These are phyloP conservation scores for Pyrus betulifolia DNA, from an alignment of 306 rosid genomes.

Conservation along the genomic window DNA sequence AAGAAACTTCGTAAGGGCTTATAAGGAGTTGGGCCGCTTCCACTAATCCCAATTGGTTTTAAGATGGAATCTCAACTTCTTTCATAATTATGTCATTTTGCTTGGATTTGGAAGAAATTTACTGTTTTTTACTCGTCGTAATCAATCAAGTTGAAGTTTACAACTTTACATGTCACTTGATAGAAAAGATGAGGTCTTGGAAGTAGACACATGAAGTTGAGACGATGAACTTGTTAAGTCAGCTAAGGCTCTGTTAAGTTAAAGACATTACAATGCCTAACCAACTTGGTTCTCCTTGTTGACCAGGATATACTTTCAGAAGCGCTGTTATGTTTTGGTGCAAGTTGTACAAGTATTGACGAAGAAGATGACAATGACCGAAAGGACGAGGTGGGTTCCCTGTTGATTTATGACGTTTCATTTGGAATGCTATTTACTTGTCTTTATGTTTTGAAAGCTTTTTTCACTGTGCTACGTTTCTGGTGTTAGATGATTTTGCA, in stretches of 20 bases:
- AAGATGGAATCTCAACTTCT: too few species aligned
- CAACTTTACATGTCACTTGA: neutral
- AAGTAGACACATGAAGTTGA: neutral
- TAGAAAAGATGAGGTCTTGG: neutral
- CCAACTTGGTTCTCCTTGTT: constrained; percentile 18
- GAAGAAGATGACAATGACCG: constrained; percentile 33
- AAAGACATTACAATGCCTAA: neutral
- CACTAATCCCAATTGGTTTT: too few species aligned
- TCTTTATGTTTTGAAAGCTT: neutral
- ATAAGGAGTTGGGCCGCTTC: too few species aligned
- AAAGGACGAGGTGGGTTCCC: constrained; percentile 41
- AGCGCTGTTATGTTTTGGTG: constrained; percentile 86
- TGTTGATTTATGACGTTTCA: neutral
- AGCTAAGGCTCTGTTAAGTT: neutral
- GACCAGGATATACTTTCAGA: constrained; percentile 71
- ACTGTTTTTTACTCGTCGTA: neutral
- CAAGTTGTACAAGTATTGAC: constrained; percentile 57
- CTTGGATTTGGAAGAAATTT: neutral
- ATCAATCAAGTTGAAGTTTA: neutral
- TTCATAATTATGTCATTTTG: neutral
- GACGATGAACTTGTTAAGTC: neutral
- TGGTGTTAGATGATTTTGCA: neutral
- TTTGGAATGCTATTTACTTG: neutral
- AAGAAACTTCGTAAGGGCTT: too few species aligned
- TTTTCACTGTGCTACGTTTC: neutral